Base-by-base conservation (phyloP, 148 eudicot species). In the Vaccinium myrtillus region DNA sequence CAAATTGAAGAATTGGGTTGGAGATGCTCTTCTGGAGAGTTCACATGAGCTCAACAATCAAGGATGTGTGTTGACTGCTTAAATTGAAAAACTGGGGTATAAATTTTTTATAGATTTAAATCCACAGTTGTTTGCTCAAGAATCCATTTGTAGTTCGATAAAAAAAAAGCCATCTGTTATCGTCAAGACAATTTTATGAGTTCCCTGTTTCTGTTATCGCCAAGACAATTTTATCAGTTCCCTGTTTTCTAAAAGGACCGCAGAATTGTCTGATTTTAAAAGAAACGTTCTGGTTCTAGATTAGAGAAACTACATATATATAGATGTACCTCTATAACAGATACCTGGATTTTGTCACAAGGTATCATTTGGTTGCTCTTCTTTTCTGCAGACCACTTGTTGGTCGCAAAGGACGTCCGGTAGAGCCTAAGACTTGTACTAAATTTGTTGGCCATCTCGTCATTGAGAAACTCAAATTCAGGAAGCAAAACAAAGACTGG, bases 321-420 rank as follows among this genome's bases (percentile, higher is more conserved):
- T 43, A 43, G 6, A 43, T 43, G 46, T 43, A 43, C 46, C 46
- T 43, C 6, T 43, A 0, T 5, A 43, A 43, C 7, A 43, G 46
- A 43, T 43, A 43, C 46, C 5, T 8, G 30, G 14, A 23, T 78
- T 78, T 78, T 78, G 59, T 75, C 48, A 75, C 51, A 3, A 51
- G 53, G 65, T 77, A 59, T 73, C 23, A 53, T 56, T 30, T 85
- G 58, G 50, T 16, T 54, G 81, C 75, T 30, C 48, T 54, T 81
- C 39, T 32, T 80, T 80, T 82, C 15, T 71, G 84, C 93, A 94
- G 97, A 83, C 92, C 93, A 51, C 74, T 94, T 80, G 86, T 92
- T 70, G 95, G 85, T 48, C 61, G 84, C 63, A 83, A 50, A 71
- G 87, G 81, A 75, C 23, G 43, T 46, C 85, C 81, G 21, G 80